Evolutionary conservation across 176 grass and related monocot species (phyloP).

Genomic region (Avena sativa): DNA sequence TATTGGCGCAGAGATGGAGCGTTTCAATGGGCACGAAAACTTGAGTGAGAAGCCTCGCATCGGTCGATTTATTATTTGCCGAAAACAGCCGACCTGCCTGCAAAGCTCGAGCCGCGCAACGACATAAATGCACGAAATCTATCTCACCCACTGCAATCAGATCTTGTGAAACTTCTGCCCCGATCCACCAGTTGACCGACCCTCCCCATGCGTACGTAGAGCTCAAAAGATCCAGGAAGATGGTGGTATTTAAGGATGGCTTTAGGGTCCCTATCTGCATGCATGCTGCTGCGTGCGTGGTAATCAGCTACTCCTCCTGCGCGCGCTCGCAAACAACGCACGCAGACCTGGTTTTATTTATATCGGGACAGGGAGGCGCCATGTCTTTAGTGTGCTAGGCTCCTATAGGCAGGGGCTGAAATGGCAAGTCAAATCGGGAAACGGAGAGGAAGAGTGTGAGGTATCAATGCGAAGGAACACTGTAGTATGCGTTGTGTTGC

Average conservation of each 20-base stretch:
- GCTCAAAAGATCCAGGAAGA: background rate
- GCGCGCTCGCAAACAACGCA: constrained; percentile 16
- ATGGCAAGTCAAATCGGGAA: constrained; percentile 53
- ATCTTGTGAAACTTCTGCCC: constrained; percentile 15
- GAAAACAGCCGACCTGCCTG: background rate
- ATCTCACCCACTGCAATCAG: background rate
- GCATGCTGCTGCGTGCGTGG: constrained; percentile 33
- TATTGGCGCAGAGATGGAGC: background rate
- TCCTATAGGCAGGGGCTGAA: constrained; percentile 53
- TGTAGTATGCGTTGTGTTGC: constrained; percentile 24
- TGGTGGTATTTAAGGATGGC: background rate
- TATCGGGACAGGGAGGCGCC: constrained; percentile 16
- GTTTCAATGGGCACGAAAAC: constrained; percentile 24
- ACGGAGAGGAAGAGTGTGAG: background rate
- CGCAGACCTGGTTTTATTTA: background rate
- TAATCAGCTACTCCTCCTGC: constrained; percentile 27
- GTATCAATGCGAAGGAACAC: background rate
- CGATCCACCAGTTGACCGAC: background rate
- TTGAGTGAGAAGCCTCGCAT: background rate
- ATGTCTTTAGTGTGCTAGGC: constrained; percentile 23
- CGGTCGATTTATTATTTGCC: background rate
- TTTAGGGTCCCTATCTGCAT: constrained; percentile 2
- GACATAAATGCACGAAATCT: constrained; percentile 50
- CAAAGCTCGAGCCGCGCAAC: background rate
- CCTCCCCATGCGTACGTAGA: background rate